Evolutionary conservation across 2,329 filamentous ascomycete genomes (phyloP), one percentile per base, ranked within the genome.

Genomic region (Ophiostoma sp.): DNA sequence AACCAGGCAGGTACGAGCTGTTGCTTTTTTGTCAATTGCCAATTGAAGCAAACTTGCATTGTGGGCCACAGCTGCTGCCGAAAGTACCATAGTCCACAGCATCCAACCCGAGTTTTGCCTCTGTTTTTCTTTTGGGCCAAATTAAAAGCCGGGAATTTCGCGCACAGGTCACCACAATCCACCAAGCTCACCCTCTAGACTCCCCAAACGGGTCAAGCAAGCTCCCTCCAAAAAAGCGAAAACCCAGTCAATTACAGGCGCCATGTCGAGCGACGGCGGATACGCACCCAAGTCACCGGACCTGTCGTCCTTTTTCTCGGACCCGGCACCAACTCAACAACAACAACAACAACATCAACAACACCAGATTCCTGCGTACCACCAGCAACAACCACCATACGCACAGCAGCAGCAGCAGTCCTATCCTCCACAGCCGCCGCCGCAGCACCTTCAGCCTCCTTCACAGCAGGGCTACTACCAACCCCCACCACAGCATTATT

Each of bases 281-380:
- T 89, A 89, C 82, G 87, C 85, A 77, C 87, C 87, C 77, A 87
- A 85, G 80, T 89, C 87, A 78, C 87, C 87, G 79, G 87, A 89
- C 82, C 84, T 89, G 76, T 88, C 87, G 74, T 87, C 85, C 74
- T 85, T 89, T 80, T 87, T 84, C 78, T 82, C 85, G 75, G 79
- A 81, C 63, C 75, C 77, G 71, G 78, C 77, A 69, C 78, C 77
- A 75, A 77, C 75, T 75, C 78, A 68, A 15, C 76, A 76, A 64
- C 78, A 63, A 19, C 59, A 66, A 45, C 57, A 61, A 28, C 33
- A 36, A 8, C 55, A 59, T 1, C 55, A 59, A 5, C 63, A 70
- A 42, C 76, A 76, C 59, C 78, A 75, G 39, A 77, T 77, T 2
- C 69, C 69, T 5, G 25, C 69, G 39, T 81, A 80, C 76, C 79